Conservation (phyloP, 2,329 filamentous ascomycete species). For the Colletotrichum spaethianum region DNA sequence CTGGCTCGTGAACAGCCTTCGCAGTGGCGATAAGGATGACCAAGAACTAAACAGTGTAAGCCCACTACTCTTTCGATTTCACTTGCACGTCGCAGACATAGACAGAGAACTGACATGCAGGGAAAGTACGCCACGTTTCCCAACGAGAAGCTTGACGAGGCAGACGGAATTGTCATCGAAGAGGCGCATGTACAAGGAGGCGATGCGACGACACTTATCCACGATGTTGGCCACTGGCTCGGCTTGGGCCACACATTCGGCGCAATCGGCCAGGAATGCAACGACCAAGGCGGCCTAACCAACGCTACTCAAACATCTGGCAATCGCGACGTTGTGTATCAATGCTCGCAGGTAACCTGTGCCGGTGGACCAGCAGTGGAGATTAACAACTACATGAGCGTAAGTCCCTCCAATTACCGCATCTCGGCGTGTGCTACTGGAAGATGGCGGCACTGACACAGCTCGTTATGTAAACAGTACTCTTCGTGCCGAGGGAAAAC, state of each 20-base stretch:
- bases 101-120: not conserved
- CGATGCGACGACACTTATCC: conserved; percentile 46
- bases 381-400: conserved; percentile 45
- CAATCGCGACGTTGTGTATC: conserved; percentile 27
- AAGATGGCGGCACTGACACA: not conserved
- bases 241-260: conserved; percentile 41
- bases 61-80: not conserved
- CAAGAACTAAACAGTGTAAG: conserved; percentile 34
- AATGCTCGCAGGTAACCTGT: conserved; percentile 42
- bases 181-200: conserved; percentile 34
- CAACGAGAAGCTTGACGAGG: conserved; percentile 26
- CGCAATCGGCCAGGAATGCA: conserved; percentile 36
- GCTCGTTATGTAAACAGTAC: conserved; percentile 11
- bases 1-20: conserved; percentile 28
- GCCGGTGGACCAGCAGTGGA: conserved; percentile 19
- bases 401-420: conserved; percentile 14
- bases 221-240: conserved; percentile 45
- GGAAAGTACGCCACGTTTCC: conserved; percentile 36
- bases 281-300: conserved; percentile 39
- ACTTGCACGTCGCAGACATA: not conserved
- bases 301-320: conserved; percentile 44
- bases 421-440: not conserved
- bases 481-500: conserved; percentile 39
- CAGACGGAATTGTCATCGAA: conserved; percentile 35
- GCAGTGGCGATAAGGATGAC: not conserved